Evolutionary conservation across 352 stramenopile genomes (phyloP).

Genomic region (Pythium folliculosum): DNA sequence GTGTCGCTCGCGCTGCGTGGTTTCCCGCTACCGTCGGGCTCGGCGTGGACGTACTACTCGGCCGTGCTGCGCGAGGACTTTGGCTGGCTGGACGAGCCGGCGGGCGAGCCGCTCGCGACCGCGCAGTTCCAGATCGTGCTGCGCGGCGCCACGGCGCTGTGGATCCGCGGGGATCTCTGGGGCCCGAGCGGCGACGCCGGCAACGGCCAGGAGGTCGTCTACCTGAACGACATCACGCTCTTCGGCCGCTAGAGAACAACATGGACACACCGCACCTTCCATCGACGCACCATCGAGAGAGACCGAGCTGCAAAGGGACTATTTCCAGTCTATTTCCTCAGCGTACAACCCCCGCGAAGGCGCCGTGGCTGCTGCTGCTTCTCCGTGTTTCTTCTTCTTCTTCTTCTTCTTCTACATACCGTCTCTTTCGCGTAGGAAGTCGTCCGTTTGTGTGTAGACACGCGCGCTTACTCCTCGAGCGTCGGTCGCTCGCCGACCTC

Average conservation of each 20-base stretch:
- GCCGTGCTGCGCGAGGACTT: constrained; percentile 75
- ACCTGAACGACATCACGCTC: constrained; percentile 65
- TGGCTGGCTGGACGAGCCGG: constrained; percentile 65
- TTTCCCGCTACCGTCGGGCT: constrained; percentile 46
- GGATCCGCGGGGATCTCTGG: constrained; percentile 74
- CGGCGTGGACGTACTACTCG: constrained; percentile 65
- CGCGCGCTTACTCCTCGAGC: constrained; percentile 47
- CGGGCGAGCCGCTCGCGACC: constrained; percentile 31
- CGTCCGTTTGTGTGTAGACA: not conserved
- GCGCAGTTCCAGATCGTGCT: constrained; percentile 42
- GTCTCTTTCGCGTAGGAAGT: too few relatives aligned
- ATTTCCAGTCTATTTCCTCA: too few relatives aligned
- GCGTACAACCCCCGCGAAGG: too few relatives aligned
- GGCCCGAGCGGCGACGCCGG: constrained; percentile 37
- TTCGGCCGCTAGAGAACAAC: constrained; percentile 31
- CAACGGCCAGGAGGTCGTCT: constrained; percentile 68
- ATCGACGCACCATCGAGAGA: too few relatives aligned
- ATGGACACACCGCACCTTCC: not conserved
- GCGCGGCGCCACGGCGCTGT: constrained; percentile 36
- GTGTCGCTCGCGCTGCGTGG: constrained; percentile 53
- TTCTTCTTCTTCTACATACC: too few relatives aligned
- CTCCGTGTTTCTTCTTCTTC: not conserved
- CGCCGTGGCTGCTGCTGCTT: too few relatives aligned
- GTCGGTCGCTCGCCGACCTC: constrained; percentile 78
- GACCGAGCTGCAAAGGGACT: too few relatives aligned